Evolutionary conservation across 2,329 filamentous ascomycete species (phyloP).

Genomic region (Diaporthe longicolla): DNA sequence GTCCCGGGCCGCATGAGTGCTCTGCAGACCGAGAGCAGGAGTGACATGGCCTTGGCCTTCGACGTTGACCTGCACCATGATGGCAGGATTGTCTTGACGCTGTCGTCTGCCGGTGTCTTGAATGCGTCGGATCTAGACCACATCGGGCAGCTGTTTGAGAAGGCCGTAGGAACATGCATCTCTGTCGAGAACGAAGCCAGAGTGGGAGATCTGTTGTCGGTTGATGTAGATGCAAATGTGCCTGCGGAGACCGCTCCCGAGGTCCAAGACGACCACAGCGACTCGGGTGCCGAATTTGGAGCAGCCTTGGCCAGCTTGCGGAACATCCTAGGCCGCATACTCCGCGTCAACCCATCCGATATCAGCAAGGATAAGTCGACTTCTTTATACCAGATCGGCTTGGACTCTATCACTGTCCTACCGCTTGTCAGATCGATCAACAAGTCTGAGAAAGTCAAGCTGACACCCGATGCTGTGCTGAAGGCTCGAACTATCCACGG

Average conservation of each 20-base stretch:
- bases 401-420: constrained; percentile 46
- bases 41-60: constrained; percentile 45
- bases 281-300: constrained; percentile 23
- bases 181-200: background rate
- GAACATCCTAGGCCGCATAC: constrained; percentile 34
- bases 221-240: background rate
- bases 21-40: constrained; percentile 39
- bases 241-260: background rate
- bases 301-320: constrained; percentile 34
- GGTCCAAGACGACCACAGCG: background rate
- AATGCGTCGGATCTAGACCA: constrained; percentile 25
- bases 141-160: constrained; percentile 43
- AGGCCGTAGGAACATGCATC: constrained; percentile 27
- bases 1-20: constrained; percentile 38
- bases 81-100: constrained; percentile 42
- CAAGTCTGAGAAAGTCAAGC: constrained; percentile 38
- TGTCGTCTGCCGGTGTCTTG: constrained; percentile 40
- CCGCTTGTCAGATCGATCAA: constrained; percentile 44
- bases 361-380: constrained; percentile 38
- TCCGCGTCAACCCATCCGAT: constrained; percentile 38
- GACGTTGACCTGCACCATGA: constrained; percentile 45
- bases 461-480: constrained; percentile 45
- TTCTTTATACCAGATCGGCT: constrained; percentile 45
- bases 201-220: constrained; percentile 20
- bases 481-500: constrained; percentile 46